Evolutionary conservation across 176 grass and related monocot genomes (phyloP), one percentile per base, ranked within the genome.

Genomic region (Themeda triandra): DNA sequence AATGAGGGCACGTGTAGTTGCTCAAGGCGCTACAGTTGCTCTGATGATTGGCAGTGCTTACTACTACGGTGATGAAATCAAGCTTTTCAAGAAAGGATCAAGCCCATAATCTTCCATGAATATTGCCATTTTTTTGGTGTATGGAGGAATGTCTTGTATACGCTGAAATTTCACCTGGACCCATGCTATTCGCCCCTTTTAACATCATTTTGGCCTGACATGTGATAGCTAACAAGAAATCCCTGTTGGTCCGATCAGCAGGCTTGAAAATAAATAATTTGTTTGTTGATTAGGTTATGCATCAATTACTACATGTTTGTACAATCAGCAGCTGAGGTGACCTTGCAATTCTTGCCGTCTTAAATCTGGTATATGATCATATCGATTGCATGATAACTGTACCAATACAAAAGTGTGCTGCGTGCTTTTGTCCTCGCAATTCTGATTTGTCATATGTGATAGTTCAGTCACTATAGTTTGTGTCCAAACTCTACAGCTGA

Each of bases 21-120:
- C 87, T 51, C 93, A 99, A 90, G 97, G 97, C 1, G 91, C 84
- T 49, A 96, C 93, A 31, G 96, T 99, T 64, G 93, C 91, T 84
- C 84, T 99, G 78, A 99, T 99, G 93, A 88, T 94, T 0, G 91
- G 93, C 66, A 96, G 93, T 30, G 91, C 96, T 4, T 96, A 92
- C 82, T 96, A 96, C 83, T 99, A 92, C 5, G 93, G 91, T 1
- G 96, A 96, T 75, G 83, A 94, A 80, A 88, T 98, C 84, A 93
- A 90, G 69, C 73, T 94, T 65, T 88, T 91, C 69, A 91, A 91
- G 89, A 87, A 91, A 84, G 81, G 81, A 53, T 84, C 85, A 54
- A 91, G 41, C 70, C 75, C 89, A 36, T 91, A 76, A 92, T 81
- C 41, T 24, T 73, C 45, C 21, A 17, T 58, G 49, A 10, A 72